Conservation (phyloP, 805 yeast species). For the Brettanomyces naardenensis region DNA sequence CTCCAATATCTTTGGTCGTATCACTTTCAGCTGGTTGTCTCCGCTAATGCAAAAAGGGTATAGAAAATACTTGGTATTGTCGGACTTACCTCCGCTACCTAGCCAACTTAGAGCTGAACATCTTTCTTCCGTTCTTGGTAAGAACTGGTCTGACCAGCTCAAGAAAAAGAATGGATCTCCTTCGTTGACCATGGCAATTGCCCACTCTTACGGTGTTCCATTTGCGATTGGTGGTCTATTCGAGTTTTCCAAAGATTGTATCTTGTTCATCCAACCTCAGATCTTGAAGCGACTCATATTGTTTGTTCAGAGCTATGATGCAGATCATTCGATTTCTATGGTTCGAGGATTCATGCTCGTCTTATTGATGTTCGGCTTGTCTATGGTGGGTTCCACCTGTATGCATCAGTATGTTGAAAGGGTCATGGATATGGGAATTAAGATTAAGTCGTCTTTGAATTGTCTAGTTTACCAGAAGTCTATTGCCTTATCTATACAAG, state of each 20-base stretch:
- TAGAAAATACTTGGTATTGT: slow-evolving; percentile 31
- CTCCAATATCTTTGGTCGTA: slow-evolving; percentile 40
- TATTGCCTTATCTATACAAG: slow-evolving; percentile 56
- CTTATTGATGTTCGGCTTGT: slow-evolving; percentile 58
- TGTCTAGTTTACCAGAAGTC: slow-evolving; percentile 61
- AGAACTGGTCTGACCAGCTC: slow-evolving; percentile 52
- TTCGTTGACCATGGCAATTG: slow-evolving; percentile 35
- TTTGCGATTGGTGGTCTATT: slow-evolving; percentile 62
- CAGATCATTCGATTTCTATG: slow-evolving; percentile 32
- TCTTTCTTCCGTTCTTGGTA: slow-evolving; percentile 40
- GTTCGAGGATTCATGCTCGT: slow-evolving; percentile 68
- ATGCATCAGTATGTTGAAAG: slow-evolving; percentile 69
- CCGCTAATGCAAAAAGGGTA: slow-evolving; percentile 44
- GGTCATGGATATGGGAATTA: slow-evolving; percentile 66
- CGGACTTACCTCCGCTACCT: slow-evolving; percentile 77
- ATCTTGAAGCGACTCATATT: slow-evolving; percentile 54
- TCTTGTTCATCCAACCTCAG: slow-evolving; percentile 78
- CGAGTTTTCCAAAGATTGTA: slow-evolving; percentile 59
- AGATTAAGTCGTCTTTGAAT: slow-evolving; percentile 57
- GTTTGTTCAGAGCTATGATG: slow-evolving; percentile 41
- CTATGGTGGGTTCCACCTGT: slow-evolving; percentile 60
- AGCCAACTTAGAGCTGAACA: slow-evolving; percentile 45
- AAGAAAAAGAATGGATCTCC: slow-evolving; percentile 16
- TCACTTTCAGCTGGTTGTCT: slow-evolving; percentile 53
- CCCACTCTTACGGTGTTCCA: slow-evolving; percentile 59